phyloP scores from a whole-genome alignment of 2,329 filamentous ascomycete species.

The Talaromyces sp. region DNA sequence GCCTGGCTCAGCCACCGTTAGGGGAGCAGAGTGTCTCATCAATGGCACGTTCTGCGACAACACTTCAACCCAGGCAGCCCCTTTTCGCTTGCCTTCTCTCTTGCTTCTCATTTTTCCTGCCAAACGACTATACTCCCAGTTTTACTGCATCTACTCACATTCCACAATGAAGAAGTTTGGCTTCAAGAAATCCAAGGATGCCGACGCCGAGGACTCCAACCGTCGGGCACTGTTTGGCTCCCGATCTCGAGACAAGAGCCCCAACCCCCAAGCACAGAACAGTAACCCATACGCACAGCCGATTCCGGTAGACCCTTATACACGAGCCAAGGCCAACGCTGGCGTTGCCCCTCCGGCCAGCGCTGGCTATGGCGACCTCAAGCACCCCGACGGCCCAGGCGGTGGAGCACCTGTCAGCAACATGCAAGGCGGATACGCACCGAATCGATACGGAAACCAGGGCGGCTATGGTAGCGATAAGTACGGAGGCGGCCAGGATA shows the following conservation, averaged over 20 bases:
- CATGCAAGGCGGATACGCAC: slow-evolving; percentile 25
- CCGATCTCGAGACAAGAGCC: slow-evolving; percentile 51
- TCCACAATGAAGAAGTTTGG: slow-evolving; percentile 22
- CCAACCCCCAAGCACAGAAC: slow-evolving; percentile 37
- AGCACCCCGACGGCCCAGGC: slow-evolving; percentile 17
- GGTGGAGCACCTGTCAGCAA: slow-evolving; percentile 12
- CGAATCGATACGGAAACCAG: slow-evolving; percentile 24
- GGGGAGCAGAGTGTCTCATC: background rate
- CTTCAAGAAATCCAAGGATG: slow-evolving; percentile 52
- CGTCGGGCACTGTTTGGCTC: slow-evolving; percentile 57
- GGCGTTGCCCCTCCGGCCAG: slow-evolving; percentile 32
- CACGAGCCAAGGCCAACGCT: slow-evolving; percentile 41
- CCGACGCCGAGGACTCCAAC: slow-evolving; percentile 45
- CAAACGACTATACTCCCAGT: background rate
- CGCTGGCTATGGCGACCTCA: slow-evolving; percentile 20
- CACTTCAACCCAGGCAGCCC: background rate
- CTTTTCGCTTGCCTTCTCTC: background rate
- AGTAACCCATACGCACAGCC: slow-evolving; percentile 54
- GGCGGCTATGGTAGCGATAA: slow-evolving; percentile 37
- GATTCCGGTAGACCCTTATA: slow-evolving; percentile 51
- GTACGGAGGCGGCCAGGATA: slow-evolving; percentile 45
- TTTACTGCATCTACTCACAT: background rate
- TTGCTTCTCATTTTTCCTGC: background rate
- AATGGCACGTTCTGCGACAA: background rate
- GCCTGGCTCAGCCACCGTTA: background rate